Conservation (phyloP, 1,284 basidiomycete genomes). For the Pseudozyma pruni region DNA sequence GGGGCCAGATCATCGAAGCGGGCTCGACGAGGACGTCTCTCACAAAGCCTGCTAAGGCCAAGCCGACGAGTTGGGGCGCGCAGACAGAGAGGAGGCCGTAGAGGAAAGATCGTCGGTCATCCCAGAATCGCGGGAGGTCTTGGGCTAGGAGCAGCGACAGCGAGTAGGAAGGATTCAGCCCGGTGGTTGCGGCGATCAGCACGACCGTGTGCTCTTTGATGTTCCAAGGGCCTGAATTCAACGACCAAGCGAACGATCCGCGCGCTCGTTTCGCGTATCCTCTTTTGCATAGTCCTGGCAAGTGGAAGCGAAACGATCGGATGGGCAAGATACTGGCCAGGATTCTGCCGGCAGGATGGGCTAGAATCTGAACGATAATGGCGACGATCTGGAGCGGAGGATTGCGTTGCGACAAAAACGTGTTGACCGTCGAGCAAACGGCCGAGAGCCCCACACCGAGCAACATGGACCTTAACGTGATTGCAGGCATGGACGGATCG, state of each 20-base stretch:
- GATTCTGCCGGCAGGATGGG: conserved; percentile 52
- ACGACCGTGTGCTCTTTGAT: conserved; percentile 64
- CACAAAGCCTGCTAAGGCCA: conserved; percentile 55
- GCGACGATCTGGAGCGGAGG: conserved; percentile 56
- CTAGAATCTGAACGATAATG: conserved; percentile 52
- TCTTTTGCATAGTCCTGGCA: conserved; percentile 5
- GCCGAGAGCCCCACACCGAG: conserved; percentile 53
- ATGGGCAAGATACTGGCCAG: conserved; percentile 51
- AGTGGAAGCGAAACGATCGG: conserved; percentile 23
- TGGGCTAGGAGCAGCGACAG: conserved; percentile 73
- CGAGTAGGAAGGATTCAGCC: conserved; percentile 60
- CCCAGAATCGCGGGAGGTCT: conserved; percentile 65
- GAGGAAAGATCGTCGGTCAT: conserved; percentile 65
- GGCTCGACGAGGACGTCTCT: conserved; percentile 56
- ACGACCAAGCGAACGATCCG: conserved; percentile 18
- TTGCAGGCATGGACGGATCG: conserved; percentile 56
- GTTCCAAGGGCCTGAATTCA: conserved; percentile 64
- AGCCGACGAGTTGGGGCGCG: conserved; percentile 69
- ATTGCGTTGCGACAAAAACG: conserved; percentile 56
- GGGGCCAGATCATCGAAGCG: conserved; percentile 63
- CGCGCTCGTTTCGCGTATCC: neutral
- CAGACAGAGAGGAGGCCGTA: conserved; percentile 69
- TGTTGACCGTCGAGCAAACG: conserved; percentile 56
- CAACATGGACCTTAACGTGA: conserved; percentile 59
- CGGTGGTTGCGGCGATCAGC: conserved; percentile 37